These are phyloP conservation scores for Tolypocladium sp. DNA, from an alignment of 2,329 filamentous ascomycete genomes.

Conservation along the genomic window DNA sequence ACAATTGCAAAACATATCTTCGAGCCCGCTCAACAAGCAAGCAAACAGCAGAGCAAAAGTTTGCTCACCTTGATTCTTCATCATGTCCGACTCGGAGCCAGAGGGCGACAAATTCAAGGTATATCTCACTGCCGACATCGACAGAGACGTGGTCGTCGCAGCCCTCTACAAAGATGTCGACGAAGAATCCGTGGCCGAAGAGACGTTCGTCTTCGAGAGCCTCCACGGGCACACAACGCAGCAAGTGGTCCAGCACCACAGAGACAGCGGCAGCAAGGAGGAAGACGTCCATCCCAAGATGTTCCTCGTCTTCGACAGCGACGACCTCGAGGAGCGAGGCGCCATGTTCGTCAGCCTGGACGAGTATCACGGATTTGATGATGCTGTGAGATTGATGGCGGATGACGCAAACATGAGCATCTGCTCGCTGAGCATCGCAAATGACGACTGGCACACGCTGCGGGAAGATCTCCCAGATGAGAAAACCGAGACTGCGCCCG, in stretches of 20 bases:
- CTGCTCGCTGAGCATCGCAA: background rate
- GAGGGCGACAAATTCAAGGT: background rate
- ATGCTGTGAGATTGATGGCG: background rate
- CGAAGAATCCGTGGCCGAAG: background rate
- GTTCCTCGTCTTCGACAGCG: conserved; percentile 1
- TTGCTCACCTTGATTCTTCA: background rate
- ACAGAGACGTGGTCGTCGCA: background rate
- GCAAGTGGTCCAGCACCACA: background rate
- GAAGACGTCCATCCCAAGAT: background rate
- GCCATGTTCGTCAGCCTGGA: conserved; percentile 1
- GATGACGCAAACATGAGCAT: background rate
- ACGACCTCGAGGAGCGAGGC: background rate
- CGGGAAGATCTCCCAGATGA: background rate
- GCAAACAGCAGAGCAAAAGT: background rate
- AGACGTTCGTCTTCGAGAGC: background rate
- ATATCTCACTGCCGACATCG: background rate
- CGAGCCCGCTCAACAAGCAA: no score
- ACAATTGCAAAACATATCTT: background rate
- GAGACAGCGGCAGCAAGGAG: background rate
- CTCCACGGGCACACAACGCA: background rate
- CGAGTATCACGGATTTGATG: conserved; percentile 4
- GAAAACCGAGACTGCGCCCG: background rate
- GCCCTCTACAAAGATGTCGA: background rate
- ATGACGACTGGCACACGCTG: conserved; percentile 3
- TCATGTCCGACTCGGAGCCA: background rate